These are phyloP conservation scores for Rehmannia glutinosa DNA, from an alignment of 257 asterid genomes.

Conservation along the genomic window DNA sequence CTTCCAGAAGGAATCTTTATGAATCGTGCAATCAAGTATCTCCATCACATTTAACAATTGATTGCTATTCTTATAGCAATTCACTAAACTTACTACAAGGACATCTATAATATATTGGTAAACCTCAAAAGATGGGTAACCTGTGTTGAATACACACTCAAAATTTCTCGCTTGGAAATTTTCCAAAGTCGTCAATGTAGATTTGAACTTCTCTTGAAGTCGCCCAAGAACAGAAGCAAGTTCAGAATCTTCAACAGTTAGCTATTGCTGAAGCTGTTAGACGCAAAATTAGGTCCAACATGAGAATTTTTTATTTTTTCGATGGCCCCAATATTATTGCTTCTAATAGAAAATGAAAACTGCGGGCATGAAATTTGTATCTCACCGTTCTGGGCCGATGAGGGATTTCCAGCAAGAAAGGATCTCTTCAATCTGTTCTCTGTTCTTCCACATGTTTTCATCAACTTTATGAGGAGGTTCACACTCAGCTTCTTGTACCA, in stretches of 20 bases:
- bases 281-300: slow-evolving; percentile 8
- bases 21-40: neutral
- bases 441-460: slow-evolving; percentile 93
- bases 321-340: neutral
- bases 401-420: slow-evolving; percentile 50
- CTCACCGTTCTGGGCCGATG: slow-evolving; percentile 72
- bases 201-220: slow-evolving; percentile 54
- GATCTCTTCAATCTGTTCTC: slow-evolving; percentile 94
- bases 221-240: slow-evolving; percentile 46
- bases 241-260: slow-evolving; percentile 47
- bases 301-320: neutral
- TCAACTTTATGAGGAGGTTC: slow-evolving; percentile 95
- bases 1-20: neutral
- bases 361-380: slow-evolving; percentile 6
- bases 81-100: no score
- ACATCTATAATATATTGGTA: neutral
- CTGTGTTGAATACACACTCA: slow-evolving; percentile 80
- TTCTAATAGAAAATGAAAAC: neutral
- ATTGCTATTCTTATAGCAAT: neutral
- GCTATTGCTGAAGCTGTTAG: slow-evolving; percentile 53
- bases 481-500: slow-evolving; percentile 67
- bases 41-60: neutral
- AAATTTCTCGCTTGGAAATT: slow-evolving; percentile 71
- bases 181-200: slow-evolving; percentile 52
- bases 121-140: slow-evolving; percentile 29